Evolutionary conservation across 768 basidiomycete genomes (phyloP).

Genomic region (Tulasnella sp.): DNA sequence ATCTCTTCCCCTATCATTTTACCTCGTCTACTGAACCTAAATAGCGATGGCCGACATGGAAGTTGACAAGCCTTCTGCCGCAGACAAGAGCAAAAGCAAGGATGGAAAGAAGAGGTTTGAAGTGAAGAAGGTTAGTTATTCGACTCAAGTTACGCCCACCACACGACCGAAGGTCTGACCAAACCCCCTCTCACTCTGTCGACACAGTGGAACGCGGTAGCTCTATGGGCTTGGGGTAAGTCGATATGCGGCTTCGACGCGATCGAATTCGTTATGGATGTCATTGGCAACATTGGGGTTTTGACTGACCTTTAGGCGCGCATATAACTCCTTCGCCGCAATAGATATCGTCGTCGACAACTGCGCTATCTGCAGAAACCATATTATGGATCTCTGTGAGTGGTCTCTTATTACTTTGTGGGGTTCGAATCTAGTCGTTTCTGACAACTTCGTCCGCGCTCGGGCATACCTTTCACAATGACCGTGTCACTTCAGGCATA

Average conservation of each 20-base stretch:
- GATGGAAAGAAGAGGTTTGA: constrained; percentile 79
- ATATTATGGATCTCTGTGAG: constrained; percentile 99
- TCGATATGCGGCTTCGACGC: background rate
- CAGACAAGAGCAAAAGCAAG: constrained; percentile 36
- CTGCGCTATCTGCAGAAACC: constrained; percentile 98
- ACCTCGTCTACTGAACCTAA: background rate
- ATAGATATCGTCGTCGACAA: constrained; percentile 97
- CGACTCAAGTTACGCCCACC: background rate
- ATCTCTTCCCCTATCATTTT: too few species aligned
- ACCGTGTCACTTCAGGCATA: constrained; percentile 53
- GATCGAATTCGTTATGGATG: background rate
- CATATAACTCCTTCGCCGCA: background rate
- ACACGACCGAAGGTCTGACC: background rate
- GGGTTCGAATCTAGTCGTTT: background rate
- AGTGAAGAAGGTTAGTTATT: constrained; percentile 81
- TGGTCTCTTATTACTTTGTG: constrained; percentile 13
- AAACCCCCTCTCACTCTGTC: background rate
- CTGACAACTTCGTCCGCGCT: background rate
- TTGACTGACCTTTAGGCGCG: constrained; percentile 3
- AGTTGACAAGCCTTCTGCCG: constrained; percentile 50
- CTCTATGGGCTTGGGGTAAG: constrained; percentile 97
- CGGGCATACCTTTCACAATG: background rate
- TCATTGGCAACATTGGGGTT: background rate
- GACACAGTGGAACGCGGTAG: constrained; percentile 91
- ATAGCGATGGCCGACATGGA: constrained; percentile 55